Evolutionary conservation across 352 stramenopile species (phyloP), one percentile per base, ranked within the genome.

Genomic region (Globisporangium nagaii): DNA sequence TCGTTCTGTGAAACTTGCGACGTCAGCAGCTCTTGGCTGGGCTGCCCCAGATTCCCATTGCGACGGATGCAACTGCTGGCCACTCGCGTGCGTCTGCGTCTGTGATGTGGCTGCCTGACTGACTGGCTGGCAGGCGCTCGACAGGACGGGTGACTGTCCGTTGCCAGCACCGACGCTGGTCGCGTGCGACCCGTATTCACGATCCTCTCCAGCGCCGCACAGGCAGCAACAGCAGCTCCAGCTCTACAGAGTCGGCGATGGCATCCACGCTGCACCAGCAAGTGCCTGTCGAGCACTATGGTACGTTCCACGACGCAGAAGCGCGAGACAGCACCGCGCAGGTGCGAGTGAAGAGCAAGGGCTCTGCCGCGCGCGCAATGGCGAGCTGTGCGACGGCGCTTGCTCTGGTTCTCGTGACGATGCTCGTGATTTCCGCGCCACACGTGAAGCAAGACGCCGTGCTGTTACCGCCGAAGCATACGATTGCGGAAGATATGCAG

Each of bases 321-420:
- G 25, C 36, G 11, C 34, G 28, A n/a, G 37, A 22, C 11, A 15
- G 24, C 22, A 15, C 15, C 13, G 42, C 9, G n/a, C 43, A 39
- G 31, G n/a, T n/a, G n/a, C n/a, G n/a, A n/a, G n/a, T n/a, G n/a
- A n/a, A n/a, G n/a, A n/a, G n/a, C n/a, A n/a, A n/a, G n/a, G n/a
- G n/a, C 32, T 13, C n/a, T 15, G 8, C 28, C 12, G 4, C 36
- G 24, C 42, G 49, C 11, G 17, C 62, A 19, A 24, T 44, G 17
- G 17, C 45, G 8, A 43, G 32, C 8, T 17, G 31, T 22, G 41
- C 55, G 24, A 31, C 66, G 24, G 48, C 32, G 22, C 49, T 66
- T 11, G 42, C 20, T 1, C 41, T 56, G 0, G 27, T 56, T 12
- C 39, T 57, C 25, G 45, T n/a, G n/a, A n/a, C 47, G 3, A 24